Evolutionary conservation across 2,329 filamentous ascomycete genomes (phyloP), one percentile per base, ranked within the genome.

Genomic region (Cladophialophora exuberans): DNA sequence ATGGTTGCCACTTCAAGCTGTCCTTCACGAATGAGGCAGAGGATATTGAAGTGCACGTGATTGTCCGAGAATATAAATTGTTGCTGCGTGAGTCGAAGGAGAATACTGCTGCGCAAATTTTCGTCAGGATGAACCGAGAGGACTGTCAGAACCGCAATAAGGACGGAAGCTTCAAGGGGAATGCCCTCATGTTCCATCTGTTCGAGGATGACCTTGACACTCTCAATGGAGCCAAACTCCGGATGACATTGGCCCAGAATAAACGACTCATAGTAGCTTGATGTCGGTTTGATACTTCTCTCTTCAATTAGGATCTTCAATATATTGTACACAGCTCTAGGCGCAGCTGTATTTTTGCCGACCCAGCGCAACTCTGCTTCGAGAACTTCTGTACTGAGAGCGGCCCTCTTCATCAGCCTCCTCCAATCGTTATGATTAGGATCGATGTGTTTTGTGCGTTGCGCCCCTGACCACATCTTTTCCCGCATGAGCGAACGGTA

Each of bases 41-140:
- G 73, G 1, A 87, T 81, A 17, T 95, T 77, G 66, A 82, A 83
- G 64, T 88, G 83, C 67, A 82, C 82, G 6, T 85, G 87, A 5
- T 80, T 76, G 9, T 78, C 80, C 36, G 79, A 83, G 6, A 89
- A 73, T 6, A 76, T 74, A 48, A 88, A 80, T 88, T 90, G 96
- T 60, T 83, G 79, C 52, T 83, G 78, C 65, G 83, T 83, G 42
- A 78, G 65, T 52, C 86, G 85, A 51, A 83, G 75, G 33, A 97
- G 74, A 3, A 96, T 79, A 30, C 86, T 79, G 49, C 83, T 81
- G 30, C 91, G 85, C 20, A 94, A 74, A 4, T 90, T 63, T 64
- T 95, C 93, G 70, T 97, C 89, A 0, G 93, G 90, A 68, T 97
- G 94, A 6, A 94, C 83, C 0, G 89, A 83, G 20, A 97, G 77